These are phyloP conservation scores for Podospora anserina DNA, from an alignment of 495 filamentous ascomycete species.

Conservation along the genomic window DNA sequence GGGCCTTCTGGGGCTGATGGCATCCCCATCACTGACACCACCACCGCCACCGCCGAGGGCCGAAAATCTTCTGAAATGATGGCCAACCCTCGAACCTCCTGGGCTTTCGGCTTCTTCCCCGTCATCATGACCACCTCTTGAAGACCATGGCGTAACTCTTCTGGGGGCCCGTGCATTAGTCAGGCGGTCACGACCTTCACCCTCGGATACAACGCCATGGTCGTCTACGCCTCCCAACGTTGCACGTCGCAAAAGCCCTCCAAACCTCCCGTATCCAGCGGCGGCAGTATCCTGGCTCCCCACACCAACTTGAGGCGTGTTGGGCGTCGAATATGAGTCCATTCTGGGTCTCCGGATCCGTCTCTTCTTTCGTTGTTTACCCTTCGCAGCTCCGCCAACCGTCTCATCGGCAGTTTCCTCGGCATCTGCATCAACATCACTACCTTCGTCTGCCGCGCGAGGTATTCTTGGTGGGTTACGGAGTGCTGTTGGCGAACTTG, in stretches of 20 bases:
- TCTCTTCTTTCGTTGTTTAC: constrained; percentile 49
- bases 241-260: constrained; percentile 59
- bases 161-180: constrained; percentile 51
- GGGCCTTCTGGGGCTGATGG: constrained; percentile 45
- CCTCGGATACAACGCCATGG: constrained; percentile 76
- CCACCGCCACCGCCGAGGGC: constrained; percentile 61
- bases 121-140: constrained; percentile 28
- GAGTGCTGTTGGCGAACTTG: constrained; percentile 47
- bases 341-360: constrained; percentile 51
- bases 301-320: constrained; percentile 32
- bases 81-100: constrained; percentile 60
- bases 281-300: constrained; percentile 34
- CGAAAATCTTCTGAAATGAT: constrained; percentile 72
- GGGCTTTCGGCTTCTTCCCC: constrained; percentile 44
- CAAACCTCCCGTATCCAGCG: constrained; percentile 32
- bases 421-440: constrained; percentile 69
- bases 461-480: constrained; percentile 40
- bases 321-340: constrained; percentile 44
- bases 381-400: constrained; percentile 42
- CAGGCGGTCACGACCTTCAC: constrained; percentile 77
- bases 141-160: constrained; percentile 55
- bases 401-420: constrained; percentile 64
- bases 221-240: constrained; percentile 68
- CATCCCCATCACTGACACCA: constrained; percentile 51
- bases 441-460: constrained; percentile 58